These are phyloP conservation scores for Gastrolobium villosum DNA, from an alignment of 306 rosid species.

Conservation along the genomic window DNA sequence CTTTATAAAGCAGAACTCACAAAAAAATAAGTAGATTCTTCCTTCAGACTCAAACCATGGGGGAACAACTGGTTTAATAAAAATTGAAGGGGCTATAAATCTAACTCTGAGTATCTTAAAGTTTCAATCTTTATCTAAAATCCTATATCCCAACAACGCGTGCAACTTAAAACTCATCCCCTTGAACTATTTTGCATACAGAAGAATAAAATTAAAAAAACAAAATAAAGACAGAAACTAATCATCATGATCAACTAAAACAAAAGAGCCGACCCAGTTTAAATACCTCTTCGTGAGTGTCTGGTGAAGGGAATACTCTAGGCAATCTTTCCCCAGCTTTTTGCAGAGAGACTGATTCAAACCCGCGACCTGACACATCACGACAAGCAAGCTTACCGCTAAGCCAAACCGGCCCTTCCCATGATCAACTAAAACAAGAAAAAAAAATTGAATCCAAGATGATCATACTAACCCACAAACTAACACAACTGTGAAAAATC, in stretches of 20 bases:
- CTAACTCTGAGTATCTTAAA: neutral
- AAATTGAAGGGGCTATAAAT: neutral
- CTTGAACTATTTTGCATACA: neutral
- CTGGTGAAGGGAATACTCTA: too few species aligned
- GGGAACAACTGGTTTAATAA: neutral
- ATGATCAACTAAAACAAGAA: too few species aligned
- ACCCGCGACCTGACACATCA: too few species aligned
- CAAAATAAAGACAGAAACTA: neutral
- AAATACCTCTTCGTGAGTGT: too few species aligned
- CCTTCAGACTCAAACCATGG: neutral
- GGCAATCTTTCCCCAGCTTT: too few species aligned
- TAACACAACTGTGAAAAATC: too few species aligned
- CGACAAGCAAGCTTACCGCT: too few species aligned
- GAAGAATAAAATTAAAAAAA: neutral
- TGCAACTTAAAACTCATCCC: neutral
- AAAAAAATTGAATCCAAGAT: neutral
- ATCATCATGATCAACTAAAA: neutral
- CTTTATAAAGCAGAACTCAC: neutral
- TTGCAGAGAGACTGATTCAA: too few species aligned
- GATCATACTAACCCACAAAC: too few species aligned
- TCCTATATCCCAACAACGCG: neutral
- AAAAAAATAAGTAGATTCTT: neutral
- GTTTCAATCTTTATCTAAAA: constrained; percentile 13
- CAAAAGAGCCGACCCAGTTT: too few species aligned
- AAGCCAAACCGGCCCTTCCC: too few species aligned